Evolutionary conservation across 306 rosid genomes (phyloP), one percentile per base, ranked within the genome.

Genomic region (Lablab purpureus): DNA sequence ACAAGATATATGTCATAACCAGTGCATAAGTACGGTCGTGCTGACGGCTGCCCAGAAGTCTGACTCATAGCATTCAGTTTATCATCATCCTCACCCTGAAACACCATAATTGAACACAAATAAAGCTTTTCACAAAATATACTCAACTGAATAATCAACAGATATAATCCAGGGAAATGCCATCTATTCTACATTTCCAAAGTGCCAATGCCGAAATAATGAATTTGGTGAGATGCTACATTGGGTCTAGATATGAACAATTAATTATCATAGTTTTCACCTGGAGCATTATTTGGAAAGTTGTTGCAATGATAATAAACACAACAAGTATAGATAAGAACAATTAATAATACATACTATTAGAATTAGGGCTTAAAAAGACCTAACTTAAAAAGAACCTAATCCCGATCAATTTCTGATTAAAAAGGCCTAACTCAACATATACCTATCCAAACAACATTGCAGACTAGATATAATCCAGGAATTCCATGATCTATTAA

Each of bases 1-100:
- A 80, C 96, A 81, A 95, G 94, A 84, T 85, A 92, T 82, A 92
- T 95, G 90, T 95, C 97, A 77, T 90, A 92, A 71, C 97, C 98
- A 54, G 98, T 95, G 81, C 99, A 95, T 19, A 92, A 86, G 80
- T 91, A 91, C 19, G 99, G 99, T 55, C 94, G 85, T 22, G 27
- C 82, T n/a, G 83, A 62, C 69, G 27, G 63, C 65, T 82, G 84
- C 72, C 56, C 46, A 18, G 69, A 80, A 68, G 69, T 78, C 65
- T 77, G 85, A 74, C 23, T 7, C 43, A 60, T 73, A 83, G 71
- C 19, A 71, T 87, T 84, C 78, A 55, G 49, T 54, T 80, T 86
- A 36, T 75, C 83, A 75, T 81, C 76, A 75, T 81, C 87, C 47
- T 87, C 78, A 77, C 76, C 93, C 97, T 92, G 91, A 85, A 77